Evolutionary conservation across 2,329 filamentous ascomycete genomes (phyloP), one percentile per base, ranked within the genome.

Genomic region (Bipolaris zeicola): DNA sequence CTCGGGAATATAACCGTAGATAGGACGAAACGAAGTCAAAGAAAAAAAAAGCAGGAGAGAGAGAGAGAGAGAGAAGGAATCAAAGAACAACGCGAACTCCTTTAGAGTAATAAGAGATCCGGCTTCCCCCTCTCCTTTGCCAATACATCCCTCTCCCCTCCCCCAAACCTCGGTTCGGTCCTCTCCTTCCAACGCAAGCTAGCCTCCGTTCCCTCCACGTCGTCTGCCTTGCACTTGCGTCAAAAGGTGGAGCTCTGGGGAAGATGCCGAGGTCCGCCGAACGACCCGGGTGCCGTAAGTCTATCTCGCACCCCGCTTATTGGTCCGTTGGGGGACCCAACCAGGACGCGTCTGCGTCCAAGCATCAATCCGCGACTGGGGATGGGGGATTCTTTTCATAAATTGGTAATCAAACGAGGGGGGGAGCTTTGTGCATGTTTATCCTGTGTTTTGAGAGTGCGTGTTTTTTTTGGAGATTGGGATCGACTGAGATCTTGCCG

Each of bases 251-350:
- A 63, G 60, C 55, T 57, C 61, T 64, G 61, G 66, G 63, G 62
- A 62, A 64, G 26, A 43, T 61, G 52, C 65, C 65, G 64, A 67
- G 66, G 66, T 58, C 58, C 55, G 52, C 8, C 2, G 5, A 41
- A 20, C 8, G 11, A 14, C 10, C 31, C 13, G 6, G 24, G 24
- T 26, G 13, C 14, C 14, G 5, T 36, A 36, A 16, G 11, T n/a
- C 3, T 36, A 36, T 22, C 8, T 24, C 11, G 6, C 14, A 42
- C 39, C 20, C 39, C 39, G 39, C 39, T 7, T n/a, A 42, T 42
- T 42, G 39, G 39, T 39, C 14, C 10, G 13, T 3, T 16, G 16
- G 16, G 16, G 16, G 16, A 16, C 16, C 16, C 16, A 16, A 16
- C 16, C 16, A 16, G 26, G 26, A 28, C 26, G 26, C 26, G 7